Percentiles rank a stretch among this genome's conserved stretches.
Conservation (phyloP, 257 asterid species). For the Cinchona pubescens region DNA sequence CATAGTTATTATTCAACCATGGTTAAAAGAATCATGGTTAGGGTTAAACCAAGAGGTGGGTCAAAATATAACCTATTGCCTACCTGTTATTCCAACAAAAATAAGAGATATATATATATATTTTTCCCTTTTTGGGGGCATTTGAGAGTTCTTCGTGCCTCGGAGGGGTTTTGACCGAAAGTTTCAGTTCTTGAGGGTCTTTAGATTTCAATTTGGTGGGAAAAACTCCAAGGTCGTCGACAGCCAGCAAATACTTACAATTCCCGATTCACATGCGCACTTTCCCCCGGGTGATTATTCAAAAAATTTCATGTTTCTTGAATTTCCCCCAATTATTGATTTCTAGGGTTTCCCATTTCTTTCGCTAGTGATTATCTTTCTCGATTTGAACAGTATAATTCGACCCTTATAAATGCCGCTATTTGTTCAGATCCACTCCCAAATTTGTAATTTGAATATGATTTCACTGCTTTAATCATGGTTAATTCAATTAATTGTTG, state of each 20-base stretch:
- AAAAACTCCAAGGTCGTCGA: conserved; percentile 24
- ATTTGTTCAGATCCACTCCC: conserved; percentile 45
- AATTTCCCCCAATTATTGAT: conserved; percentile 22
- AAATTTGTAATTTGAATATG: conserved; percentile 15
- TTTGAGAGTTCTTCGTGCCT: conserved; percentile 34
- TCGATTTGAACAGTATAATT: conserved; percentile 22
- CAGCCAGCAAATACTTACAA: conserved; percentile 20
- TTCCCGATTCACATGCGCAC: conserved; percentile 29
- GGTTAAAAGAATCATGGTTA: conserved; percentile 40
- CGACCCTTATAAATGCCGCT: conserved; percentile 20
- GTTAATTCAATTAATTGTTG: background rate
- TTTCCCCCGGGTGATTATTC: conserved; percentile 23
- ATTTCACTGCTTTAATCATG: conserved; percentile 21
- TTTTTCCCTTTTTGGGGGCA: conserved; percentile 18
- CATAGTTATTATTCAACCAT: conserved; percentile 28
- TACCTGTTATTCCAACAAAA: conserved; percentile 16
- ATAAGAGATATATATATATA: no score
- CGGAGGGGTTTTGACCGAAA: conserved; percentile 36
- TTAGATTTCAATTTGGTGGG: conserved; percentile 40
- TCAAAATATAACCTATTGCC: conserved; percentile 25
- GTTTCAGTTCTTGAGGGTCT: conserved; percentile 22
- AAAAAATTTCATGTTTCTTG: conserved; percentile 19
- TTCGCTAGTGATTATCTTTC: conserved; percentile 17
- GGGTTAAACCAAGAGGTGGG: conserved; percentile 18
- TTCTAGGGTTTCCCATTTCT: conserved; percentile 34